phyloP scores from a whole-genome alignment of 179 eudicot genomes.

The Silene coronaria region DNA sequence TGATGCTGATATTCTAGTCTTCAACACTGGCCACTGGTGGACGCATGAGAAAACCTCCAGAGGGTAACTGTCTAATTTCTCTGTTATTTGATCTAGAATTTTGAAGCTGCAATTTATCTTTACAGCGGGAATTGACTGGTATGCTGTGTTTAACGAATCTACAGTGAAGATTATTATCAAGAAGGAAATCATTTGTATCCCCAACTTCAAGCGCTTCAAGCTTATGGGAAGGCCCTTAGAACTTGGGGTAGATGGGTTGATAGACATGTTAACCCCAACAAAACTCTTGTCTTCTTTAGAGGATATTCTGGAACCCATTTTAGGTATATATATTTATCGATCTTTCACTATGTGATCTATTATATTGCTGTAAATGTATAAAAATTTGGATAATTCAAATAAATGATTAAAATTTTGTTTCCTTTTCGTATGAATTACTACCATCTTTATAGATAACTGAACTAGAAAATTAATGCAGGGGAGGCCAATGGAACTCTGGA shows the following conservation, averaged over 20 bases:
- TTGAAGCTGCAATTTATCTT: background rate
- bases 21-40: slow-evolving; percentile 99
- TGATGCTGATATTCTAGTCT: slow-evolving; percentile 75
- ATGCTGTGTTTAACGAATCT: background rate
- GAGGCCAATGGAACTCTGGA: slow-evolving; percentile 94
- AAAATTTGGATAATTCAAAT: too few relatives aligned
- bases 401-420: too few relatives aligned
- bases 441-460: too few relatives aligned
- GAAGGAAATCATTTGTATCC: slow-evolving; percentile 73
- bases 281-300: slow-evolving; percentile 68
- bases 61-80: slow-evolving; percentile 45
- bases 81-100: background rate
- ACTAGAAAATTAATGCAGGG: slow-evolving; percentile 36
- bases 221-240: slow-evolving; percentile 61
- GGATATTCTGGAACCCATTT: slow-evolving; percentile 84
- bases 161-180: slow-evolving; percentile 75
- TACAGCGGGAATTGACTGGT: background rate
- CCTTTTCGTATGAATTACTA: too few relatives aligned
- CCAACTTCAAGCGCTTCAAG: slow-evolving; percentile 61
- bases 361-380: too few relatives aligned
- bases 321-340: slow-evolving; percentile 35
- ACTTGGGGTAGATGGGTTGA: slow-evolving; percentile 96
- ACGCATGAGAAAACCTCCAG: slow-evolving; percentile 81
- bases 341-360: background rate
- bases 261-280: slow-evolving; percentile 40